Evolutionary conservation across 164 flowering plant genomes (phyloP).

Genomic region (Umbilicus rupestris): DNA sequence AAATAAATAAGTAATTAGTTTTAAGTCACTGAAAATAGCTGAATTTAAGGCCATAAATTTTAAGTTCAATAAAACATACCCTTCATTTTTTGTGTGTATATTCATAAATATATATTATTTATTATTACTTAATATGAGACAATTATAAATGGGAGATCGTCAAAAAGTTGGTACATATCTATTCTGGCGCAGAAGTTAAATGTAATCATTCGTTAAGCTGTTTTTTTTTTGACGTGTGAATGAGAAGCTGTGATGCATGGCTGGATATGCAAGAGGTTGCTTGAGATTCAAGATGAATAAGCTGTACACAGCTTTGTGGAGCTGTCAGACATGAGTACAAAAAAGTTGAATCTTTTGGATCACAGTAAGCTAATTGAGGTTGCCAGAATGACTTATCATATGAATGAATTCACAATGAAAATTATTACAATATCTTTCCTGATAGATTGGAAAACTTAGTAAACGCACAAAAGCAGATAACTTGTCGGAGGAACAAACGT

Average conservation of each 20-base stretch:
- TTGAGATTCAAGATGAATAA: neutral
- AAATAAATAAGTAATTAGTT: no score
- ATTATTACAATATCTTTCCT: neutral
- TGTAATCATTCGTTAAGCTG: no score
- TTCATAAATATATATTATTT: no score
- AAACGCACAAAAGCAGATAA: neutral
- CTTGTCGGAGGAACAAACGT: neutral
- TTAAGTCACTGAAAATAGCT: no score
- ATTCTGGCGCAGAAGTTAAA: no score
- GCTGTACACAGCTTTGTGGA: slow-evolving; percentile 1
- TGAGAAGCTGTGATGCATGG: neutral
- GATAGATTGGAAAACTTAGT: neutral
- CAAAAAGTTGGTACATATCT: no score
- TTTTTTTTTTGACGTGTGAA: no score
- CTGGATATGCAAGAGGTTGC: slow-evolving; percentile 2
- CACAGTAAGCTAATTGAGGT: neutral
- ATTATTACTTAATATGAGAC: no score
- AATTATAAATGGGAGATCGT: no score
- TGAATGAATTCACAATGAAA: neutral
- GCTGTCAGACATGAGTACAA: neutral
- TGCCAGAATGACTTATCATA: neutral
- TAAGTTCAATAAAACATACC: no score
- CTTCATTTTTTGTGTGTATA: no score
- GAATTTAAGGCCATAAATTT: no score
- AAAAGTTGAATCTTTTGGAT: neutral